These are phyloP conservation scores for Eremochloa ophiuroides DNA, from an alignment of 176 grass and related monocot genomes.

Conservation along the genomic window DNA sequence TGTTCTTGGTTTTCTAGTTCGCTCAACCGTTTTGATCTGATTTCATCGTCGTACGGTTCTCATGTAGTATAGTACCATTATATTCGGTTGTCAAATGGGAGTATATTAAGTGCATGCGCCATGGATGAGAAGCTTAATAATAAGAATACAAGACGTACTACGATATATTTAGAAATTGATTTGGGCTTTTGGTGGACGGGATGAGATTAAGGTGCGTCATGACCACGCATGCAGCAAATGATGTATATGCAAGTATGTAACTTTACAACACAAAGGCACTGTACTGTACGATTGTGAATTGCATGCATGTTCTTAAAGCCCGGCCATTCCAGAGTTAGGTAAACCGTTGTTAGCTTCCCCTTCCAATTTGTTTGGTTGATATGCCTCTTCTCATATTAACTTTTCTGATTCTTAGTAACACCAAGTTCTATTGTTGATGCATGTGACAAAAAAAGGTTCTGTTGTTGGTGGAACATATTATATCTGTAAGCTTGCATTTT, in stretches of 20 bases:
- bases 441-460: too few relatives aligned
- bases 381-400: background rate
- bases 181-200: background rate
- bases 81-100: background rate
- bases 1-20: background rate
- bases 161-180: background rate
- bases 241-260: background rate
- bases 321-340: background rate
- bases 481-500: background rate
- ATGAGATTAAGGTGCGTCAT: background rate
- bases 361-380: background rate
- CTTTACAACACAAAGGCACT: background rate
- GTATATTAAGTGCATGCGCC: background rate
- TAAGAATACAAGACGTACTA: background rate
- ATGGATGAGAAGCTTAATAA: background rate
- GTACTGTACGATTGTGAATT: background rate
- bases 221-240: background rate
- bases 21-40: background rate
- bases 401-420: background rate
- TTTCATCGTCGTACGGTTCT: background rate
- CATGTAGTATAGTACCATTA: background rate
- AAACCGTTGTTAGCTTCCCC: background rate
- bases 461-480: background rate
- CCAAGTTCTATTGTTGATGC: background rate
- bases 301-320: background rate